These are phyloP conservation scores for Solanum sejunctum DNA, from an alignment of 257 asterid genomes.

Conservation along the genomic window DNA sequence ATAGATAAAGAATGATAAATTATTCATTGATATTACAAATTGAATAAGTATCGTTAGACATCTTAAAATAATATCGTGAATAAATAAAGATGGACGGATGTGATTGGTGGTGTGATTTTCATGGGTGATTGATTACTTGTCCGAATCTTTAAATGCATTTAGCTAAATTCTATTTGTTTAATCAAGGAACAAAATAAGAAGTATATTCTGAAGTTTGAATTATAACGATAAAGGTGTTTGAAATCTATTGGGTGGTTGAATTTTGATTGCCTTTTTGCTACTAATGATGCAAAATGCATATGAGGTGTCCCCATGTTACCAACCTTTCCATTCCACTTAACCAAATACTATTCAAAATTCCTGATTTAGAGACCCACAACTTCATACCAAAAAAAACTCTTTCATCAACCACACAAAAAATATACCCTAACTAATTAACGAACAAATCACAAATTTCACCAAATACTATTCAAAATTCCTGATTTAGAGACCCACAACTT, in stretches of 20 bases:
- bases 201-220: not conserved
- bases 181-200: not conserved
- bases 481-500: not conserved
- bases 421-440: not conserved
- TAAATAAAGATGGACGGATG: no score
- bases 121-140: not conserved
- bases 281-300: not conserved
- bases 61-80: no score
- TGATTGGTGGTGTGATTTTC: not conserved
- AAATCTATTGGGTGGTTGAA: not conserved
- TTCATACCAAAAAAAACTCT: not conserved
- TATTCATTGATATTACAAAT: no score
- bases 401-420: not conserved
- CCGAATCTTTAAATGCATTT: not conserved
- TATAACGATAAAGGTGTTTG: not conserved
- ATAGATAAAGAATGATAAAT: no score
- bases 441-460: not conserved
- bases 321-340: not conserved
- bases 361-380: not conserved
- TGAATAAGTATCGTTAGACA: no score
- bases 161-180: not conserved
- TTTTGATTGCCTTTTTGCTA: not conserved
- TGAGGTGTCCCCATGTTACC: not conserved
- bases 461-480: not conserved
- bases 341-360: not conserved